These are phyloP conservation scores for Ampelocalamus luodianensis DNA, from an alignment of 176 grass and related monocot species.

Conservation along the genomic window DNA sequence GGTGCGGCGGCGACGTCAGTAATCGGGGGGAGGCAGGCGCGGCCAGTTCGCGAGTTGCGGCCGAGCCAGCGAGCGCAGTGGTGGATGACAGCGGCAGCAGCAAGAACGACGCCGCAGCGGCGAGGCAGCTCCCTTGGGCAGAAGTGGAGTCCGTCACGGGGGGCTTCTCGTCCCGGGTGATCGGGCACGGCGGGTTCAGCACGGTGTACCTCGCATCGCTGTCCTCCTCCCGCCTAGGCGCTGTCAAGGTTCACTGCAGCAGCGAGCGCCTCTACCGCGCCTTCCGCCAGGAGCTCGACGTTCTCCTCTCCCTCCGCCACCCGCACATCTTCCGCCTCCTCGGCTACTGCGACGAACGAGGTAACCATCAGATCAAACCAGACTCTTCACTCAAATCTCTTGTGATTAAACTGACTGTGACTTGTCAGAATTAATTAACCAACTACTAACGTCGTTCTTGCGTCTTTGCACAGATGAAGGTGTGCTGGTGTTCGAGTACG, in stretches of 20 bases:
- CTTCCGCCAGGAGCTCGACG: slow-evolving; percentile 76
- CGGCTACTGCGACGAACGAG: slow-evolving; percentile 72
- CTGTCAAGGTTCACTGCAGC: slow-evolving; percentile 76
- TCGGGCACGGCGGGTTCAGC: slow-evolving; percentile 86
- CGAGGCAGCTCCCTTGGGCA: slow-evolving; percentile 58
- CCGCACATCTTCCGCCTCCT: slow-evolving; percentile 75
- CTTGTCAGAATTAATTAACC: neutral
- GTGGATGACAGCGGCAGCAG: neutral
- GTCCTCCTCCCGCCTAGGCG: slow-evolving; percentile 46
- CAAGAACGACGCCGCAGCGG: neutral
- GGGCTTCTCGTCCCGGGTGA: slow-evolving; percentile 63
- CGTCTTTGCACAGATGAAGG: slow-evolving; percentile 48
- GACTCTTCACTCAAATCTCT: neutral
- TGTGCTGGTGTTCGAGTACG: slow-evolving; percentile 75
- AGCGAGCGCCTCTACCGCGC: slow-evolving; percentile 74
- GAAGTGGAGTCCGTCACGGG: slow-evolving; percentile 70
- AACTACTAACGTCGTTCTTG: neutral
- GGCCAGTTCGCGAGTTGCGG: slow-evolving; percentile 60
- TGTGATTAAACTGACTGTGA: neutral
- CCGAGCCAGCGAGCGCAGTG: slow-evolving; percentile 45
- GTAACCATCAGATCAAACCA: slow-evolving; percentile 32
- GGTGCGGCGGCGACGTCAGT: slow-evolving; percentile 41
- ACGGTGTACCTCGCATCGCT: slow-evolving; percentile 76
- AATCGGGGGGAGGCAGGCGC: slow-evolving; percentile 47
- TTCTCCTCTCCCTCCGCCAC: slow-evolving; percentile 72